phyloP scores from a whole-genome alignment of 805 yeast species.

The Ogataea ganodermae region DNA sequence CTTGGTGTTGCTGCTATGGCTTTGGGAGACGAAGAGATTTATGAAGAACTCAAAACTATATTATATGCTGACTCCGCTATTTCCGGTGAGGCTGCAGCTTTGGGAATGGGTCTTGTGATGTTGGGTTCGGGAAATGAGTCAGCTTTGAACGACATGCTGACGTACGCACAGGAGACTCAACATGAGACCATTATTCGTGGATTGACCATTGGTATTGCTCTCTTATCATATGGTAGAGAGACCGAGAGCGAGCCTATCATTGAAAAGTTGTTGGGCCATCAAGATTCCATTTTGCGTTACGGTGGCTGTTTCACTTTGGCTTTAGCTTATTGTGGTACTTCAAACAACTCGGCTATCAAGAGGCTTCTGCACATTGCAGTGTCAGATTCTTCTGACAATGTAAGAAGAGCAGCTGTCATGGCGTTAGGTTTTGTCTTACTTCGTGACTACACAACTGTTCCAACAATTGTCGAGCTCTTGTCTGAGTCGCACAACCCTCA shows the following conservation, averaged over 20 bases:
- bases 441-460: conserved; percentile 90
- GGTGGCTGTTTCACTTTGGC: conserved; percentile 97
- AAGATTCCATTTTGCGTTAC: conserved; percentile 83
- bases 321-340: conserved; percentile 95
- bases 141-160: conserved; percentile 76
- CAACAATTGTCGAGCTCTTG: conserved; percentile 89
- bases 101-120: conserved; percentile 95
- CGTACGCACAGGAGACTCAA: conserved; percentile 91
- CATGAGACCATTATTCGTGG: conserved; percentile 95
- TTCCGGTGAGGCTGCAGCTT: conserved; percentile 95
- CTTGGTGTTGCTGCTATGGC: conserved; percentile 98
- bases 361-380: conserved; percentile 90
- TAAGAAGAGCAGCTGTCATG: conserved; percentile 93
- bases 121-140: conserved; percentile 80
- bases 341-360: conserved; percentile 84
- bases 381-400: conserved; percentile 94
- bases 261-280: conserved; percentile 65
- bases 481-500: conserved; percentile 97
- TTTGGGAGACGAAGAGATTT: conserved; percentile 67
- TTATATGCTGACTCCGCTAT: conserved; percentile 88
- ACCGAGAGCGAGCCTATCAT: conserved; percentile 73
- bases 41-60: conserved; percentile 80
- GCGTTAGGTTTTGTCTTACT: conserved; percentile 88
- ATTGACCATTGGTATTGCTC: conserved; percentile 85
- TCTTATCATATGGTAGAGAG: conserved; percentile 84